These are phyloP conservation scores for Nigrospora oryzae DNA, from an alignment of 2,329 filamentous ascomycete species.

Conservation along the genomic window DNA sequence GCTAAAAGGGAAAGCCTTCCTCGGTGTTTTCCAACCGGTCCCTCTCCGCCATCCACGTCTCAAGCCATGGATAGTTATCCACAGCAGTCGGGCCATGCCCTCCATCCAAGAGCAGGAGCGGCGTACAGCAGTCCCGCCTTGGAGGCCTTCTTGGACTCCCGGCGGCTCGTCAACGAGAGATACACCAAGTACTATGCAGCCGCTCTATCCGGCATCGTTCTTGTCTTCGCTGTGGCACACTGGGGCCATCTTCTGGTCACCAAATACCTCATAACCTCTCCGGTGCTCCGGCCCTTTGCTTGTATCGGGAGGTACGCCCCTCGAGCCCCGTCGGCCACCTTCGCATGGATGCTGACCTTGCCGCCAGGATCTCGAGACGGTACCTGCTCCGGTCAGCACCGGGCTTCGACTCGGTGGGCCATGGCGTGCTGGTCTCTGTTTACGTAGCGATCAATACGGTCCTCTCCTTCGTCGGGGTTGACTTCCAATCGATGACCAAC, in stretches of 20 bases:
- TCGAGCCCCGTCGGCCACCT: too few relatives aligned
- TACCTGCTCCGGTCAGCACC: conserved; percentile 20
- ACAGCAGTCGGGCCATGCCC: too few relatives aligned
- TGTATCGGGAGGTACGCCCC: too few relatives aligned
- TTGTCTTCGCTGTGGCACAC: conserved; percentile 6
- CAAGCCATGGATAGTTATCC: too few relatives aligned
- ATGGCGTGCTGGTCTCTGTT: conserved; percentile 22
- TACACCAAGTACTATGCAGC: conserved; percentile 7
- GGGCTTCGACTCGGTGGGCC: conserved; percentile 29
- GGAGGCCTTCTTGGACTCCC: conserved; percentile 1
- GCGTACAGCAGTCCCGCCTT: too few relatives aligned
- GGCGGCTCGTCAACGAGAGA: conserved; percentile 3
- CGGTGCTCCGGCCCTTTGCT: conserved; percentile 2
- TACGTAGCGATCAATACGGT: conserved; percentile 25
- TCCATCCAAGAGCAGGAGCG: too few relatives aligned
- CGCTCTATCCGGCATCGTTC: conserved; percentile 6
- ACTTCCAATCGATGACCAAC: conserved; percentile 14
- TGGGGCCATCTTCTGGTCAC: conserved; percentile 5
- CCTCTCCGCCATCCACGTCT: too few relatives aligned
- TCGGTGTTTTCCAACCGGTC: too few relatives aligned
- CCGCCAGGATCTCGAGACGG: conserved; percentile 5
- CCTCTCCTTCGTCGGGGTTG: conserved; percentile 21
- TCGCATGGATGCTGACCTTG: neutral
- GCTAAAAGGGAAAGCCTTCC: too few relatives aligned
- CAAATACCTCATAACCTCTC: conserved; percentile 1